Evolutionary conservation across 2,329 filamentous ascomycete species (phyloP).

Genomic region (Cladophialophora psammophila): DNA sequence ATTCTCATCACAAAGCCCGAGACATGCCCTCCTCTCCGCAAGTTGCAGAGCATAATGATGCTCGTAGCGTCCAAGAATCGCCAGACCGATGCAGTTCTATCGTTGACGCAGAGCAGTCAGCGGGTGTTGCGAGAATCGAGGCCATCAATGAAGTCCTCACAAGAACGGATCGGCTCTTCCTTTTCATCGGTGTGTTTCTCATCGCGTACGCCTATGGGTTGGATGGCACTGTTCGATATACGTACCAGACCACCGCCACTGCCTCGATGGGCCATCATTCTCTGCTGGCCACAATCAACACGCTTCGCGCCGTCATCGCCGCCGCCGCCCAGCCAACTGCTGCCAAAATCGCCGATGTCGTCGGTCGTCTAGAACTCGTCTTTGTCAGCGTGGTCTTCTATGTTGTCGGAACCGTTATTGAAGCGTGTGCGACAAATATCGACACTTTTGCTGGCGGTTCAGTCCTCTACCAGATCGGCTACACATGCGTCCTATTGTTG

Average conservation of each 20-base stretch:
- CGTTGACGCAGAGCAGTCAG: conserved; percentile 46
- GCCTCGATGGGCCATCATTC: conserved; percentile 61
- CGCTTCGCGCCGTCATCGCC: conserved; percentile 65
- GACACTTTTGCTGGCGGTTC: conserved; percentile 64
- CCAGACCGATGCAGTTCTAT: conserved; percentile 32
- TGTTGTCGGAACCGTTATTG: conserved; percentile 63
- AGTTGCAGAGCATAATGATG: conserved; percentile 10
- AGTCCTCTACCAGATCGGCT: conserved; percentile 69
- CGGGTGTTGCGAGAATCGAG: conserved; percentile 68
- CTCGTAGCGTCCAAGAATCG: conserved; percentile 6
- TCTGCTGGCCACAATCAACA: conserved; percentile 65
- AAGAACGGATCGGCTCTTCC: conserved; percentile 59
- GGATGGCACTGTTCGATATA: conserved; percentile 34
- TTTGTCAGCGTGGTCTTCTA: conserved; percentile 65
- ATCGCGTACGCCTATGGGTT: conserved; percentile 66
- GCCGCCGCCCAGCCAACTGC: conserved; percentile 65
- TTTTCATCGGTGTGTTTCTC: conserved; percentile 69
- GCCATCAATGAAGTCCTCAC: conserved; percentile 63
- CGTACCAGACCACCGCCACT: conserved; percentile 60
- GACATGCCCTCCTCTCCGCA: conserved; percentile 18
- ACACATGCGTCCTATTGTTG: conserved; percentile 67
- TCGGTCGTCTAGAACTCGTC: conserved; percentile 67
- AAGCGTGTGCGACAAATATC: conserved; percentile 60
- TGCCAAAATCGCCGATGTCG: conserved; percentile 69
- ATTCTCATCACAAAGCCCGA: conserved; percentile 11